Evolutionary conservation across 768 basidiomycete genomes (phyloP), one percentile per base, ranked within the genome.

Genomic region (Leucosporidium yakuticum): DNA sequence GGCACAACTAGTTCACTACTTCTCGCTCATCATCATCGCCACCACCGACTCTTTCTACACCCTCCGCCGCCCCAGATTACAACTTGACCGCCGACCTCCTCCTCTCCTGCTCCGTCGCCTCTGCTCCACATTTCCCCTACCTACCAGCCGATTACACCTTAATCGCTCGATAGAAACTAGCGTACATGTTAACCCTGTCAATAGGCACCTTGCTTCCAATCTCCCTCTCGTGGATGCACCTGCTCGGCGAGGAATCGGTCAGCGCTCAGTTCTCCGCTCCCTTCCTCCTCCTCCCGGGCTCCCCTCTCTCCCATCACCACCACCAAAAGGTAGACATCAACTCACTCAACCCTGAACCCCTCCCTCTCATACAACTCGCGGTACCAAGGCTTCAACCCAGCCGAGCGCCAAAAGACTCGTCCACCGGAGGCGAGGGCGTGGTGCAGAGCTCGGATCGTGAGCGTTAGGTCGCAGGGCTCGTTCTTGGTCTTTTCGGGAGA

Each of bases 161-260:
- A n/a, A n/a, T n/a, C n/a, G n/a, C n/a, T n/a, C n/a, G 9, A 32
- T 44, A 19, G 20, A 25, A 51, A 74, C 4, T 69, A 68, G 29
- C 84, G 62, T 73, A 86, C 87, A 88, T 88, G 74, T 88, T 88
- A 39, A 88, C 87, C 66, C 84, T 79, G 77, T 88, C 87, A 61
- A 89, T 82, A 5, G 85, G 83, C 8, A 71, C 76, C 12, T 79
- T 76, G 0, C 79, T 74, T 3, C 85, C 84, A 65, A 78, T 76
- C 70, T 82, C 79, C 63, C 88, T 80, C 65, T 86, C 80, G 25
- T 82, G 82, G 20, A 88, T 78, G 14, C 83, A 44, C 17, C 39
- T 44, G 39, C 39, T 44, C 39, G 39, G 39, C 39, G 39, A 44
- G 17, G 12, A 15, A 15, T 15, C 3, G 17, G 11, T 44, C 39